Evolutionary conservation across 495 filamentous ascomycete genomes (phyloP).

Genomic region (Annulohypoxylon nitens): DNA sequence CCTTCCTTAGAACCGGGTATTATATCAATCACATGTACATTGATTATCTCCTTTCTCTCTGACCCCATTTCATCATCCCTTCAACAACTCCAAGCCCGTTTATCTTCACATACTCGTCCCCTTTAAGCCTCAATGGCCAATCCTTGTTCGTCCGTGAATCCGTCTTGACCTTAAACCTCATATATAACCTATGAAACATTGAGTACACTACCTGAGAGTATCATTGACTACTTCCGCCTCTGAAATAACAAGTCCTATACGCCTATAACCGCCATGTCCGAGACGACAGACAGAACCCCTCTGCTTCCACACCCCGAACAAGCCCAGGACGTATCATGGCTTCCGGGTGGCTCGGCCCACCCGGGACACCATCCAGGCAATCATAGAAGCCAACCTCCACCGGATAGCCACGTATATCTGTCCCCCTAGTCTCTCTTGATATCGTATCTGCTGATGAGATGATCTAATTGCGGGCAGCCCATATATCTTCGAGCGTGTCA

Average conservation of each 20-base stretch:
- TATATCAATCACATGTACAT: not conserved
- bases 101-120: not conserved
- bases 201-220: not conserved
- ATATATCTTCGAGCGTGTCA: conserved; percentile 67
- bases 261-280: conserved; percentile 31
- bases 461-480: conserved; percentile 51
- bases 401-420: conserved; percentile 53
- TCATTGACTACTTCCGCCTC: conserved; percentile 14
- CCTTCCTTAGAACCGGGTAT: not conserved
- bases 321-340: conserved; percentile 10
- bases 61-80: not conserved
- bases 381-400: not conserved
- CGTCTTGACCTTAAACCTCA: conserved; percentile 10
- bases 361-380: conserved; percentile 29
- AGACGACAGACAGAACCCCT: conserved; percentile 53
- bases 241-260: conserved; percentile 8
- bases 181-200: conserved; percentile 34
- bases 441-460: not conserved
- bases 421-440: not conserved
- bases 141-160: not conserved
- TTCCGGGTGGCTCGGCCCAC: not conserved
- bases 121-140: conserved; percentile 12
- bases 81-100: not conserved
- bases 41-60: not conserved
- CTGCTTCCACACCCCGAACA: conserved; percentile 54